A percentile compares a stretch with the other conserved stretches of the same genome.
Conservation (phyloP, 2,329 filamentous ascomycete genomes). For the Basipetospora chlamydospora region DNA sequence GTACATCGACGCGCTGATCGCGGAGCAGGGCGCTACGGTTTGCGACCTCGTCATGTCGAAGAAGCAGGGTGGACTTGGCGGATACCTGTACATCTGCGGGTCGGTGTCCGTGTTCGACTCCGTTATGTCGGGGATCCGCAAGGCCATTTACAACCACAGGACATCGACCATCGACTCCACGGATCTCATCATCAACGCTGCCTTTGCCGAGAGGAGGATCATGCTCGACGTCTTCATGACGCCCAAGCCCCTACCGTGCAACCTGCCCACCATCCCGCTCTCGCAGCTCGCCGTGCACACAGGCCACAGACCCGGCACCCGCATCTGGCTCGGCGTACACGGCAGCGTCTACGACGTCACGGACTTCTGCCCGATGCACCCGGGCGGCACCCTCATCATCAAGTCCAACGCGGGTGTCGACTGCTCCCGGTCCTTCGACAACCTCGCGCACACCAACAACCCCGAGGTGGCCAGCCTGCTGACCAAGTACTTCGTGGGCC, state of each 20-base stretch:
- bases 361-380: constrained; percentile 37
- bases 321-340: constrained; percentile 38
- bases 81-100: constrained; percentile 15
- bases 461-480: constrained; percentile 36
- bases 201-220: constrained; percentile 39
- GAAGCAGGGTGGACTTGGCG: constrained; percentile 34
- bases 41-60: constrained; percentile 43
- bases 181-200: constrained; percentile 33
- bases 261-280: constrained; percentile 32
- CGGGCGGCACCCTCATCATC: constrained; percentile 36
- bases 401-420: constrained; percentile 40
- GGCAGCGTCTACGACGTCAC: constrained; percentile 39
- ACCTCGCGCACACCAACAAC: constrained; percentile 39
- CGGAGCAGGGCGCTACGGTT: constrained; percentile 33
- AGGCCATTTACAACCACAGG: constrained; percentile 37
- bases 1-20: constrained; percentile 36
- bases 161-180: constrained; percentile 35
- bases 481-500: constrained; percentile 39
- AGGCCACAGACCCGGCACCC: constrained; percentile 28
- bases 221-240: constrained; percentile 45
- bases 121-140: constrained; percentile 39
- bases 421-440: constrained; percentile 36
- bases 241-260: constrained; percentile 34
- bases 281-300: constrained; percentile 35
- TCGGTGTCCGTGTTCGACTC: constrained; percentile 26